Conservation (phyloP, 371 early-diverging fungal genomes). For the Mycotypha africana region DNA sequence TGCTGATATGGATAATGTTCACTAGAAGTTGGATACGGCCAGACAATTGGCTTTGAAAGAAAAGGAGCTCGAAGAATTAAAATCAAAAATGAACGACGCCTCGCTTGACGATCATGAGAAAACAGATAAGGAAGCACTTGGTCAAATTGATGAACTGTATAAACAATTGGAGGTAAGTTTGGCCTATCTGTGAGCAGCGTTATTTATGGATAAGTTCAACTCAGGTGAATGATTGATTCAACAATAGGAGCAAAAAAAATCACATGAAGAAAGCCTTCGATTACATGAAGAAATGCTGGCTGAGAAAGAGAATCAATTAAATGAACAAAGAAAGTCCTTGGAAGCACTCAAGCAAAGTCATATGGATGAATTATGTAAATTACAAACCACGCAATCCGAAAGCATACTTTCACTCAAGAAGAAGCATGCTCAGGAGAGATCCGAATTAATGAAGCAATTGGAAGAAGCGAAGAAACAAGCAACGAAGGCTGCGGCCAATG, state of each 20-base stretch:
- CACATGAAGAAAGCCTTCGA: constrained; percentile 36
- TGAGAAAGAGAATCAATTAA: constrained; percentile 31
- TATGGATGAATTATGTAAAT: constrained; percentile 19
- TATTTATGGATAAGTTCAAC: too few relatives aligned
- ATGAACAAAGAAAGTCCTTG: constrained; percentile 27
- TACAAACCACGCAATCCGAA: constrained; percentile 22
- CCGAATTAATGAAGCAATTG: constrained; percentile 21
- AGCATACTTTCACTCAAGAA: constrained; percentile 25
- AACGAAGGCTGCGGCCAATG: too few relatives aligned
- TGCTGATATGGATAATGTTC: neutral
- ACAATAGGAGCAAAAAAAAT: constrained; percentile 27
- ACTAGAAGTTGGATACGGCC: constrained; percentile 37
- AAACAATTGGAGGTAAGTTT: constrained; percentile 33
- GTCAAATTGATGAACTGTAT: constrained; percentile 27
- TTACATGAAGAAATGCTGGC: constrained; percentile 33
- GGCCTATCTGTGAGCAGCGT: too few relatives aligned
- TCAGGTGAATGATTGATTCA: too few relatives aligned
- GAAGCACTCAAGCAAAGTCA: constrained; percentile 20
- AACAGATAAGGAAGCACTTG: constrained; percentile 17
- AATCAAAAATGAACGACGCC: constrained; percentile 15
- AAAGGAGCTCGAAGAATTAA: constrained; percentile 32
- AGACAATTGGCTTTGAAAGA: constrained; percentile 31
- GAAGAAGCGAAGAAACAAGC: constrained; percentile 25
- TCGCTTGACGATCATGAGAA: constrained; percentile 15
- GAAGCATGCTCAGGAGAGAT: constrained; percentile 33